Evolutionary conservation across 2,329 filamentous ascomycete species (phyloP), one percentile per base, ranked within the genome.

Genomic region (Hypoxylon sp.): DNA sequence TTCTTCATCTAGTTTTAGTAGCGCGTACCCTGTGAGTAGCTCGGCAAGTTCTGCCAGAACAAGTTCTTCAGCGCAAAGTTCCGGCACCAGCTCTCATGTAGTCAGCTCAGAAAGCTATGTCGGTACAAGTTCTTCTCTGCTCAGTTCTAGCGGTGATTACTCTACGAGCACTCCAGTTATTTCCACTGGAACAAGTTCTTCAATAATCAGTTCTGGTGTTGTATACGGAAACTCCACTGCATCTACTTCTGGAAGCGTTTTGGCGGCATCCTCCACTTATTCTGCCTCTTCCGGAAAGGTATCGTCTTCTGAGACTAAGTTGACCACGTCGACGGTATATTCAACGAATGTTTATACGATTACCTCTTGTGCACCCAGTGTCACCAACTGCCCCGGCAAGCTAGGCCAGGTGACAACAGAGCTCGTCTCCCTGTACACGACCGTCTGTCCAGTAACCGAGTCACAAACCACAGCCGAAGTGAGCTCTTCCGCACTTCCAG

Each of bases 371-470:
- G 73, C 73, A 3, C 73, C 75, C 1, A 64, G 56, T 1, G 72
- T 75, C 17, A 73, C 71, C 3, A 69, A 76, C 52, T 77, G 76
- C 50, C 74, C 76, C 31, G 73, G 66, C 35, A 63, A 31, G 21
- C 19, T 74, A 31, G 75, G 75, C 10, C 67, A 73, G 54, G 74
- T 77, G 6, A 78, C 76, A 6, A 77, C 75, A 1, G 75, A 77
- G 52, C 65, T 75, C 13, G 69, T 78, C 27, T 77, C 75, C 0
- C 21, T 77, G 51, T 78, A 77, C 27, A 78, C 76, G 3, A 78
- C 76, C 5, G 56, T 78, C 13, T 76, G 76, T 32, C 76, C 76
- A 1, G 71, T 77, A 42, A 47, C 55, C 7, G 50, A 73, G 48
- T 60, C 54, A 29, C 60, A 69, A 35, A 66, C 71, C 13, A 63